Percentiles rank a stretch among this genome's conserved stretches.
Evolutionary conservation across 2,329 filamentous ascomycete genomes (phyloP).

Genomic region (Pseudogymnoascus sp.): DNA sequence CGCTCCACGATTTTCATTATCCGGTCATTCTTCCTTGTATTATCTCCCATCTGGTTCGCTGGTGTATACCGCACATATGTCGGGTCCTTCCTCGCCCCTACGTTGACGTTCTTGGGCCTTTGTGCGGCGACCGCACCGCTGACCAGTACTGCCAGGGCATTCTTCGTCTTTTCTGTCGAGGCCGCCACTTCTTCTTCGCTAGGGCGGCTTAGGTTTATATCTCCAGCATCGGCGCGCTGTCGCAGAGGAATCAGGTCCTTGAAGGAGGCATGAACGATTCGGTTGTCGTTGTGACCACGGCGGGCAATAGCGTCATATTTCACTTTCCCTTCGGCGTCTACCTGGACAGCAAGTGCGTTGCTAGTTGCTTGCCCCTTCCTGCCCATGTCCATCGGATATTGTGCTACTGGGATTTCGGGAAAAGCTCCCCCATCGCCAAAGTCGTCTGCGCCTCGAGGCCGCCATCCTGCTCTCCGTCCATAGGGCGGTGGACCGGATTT

Average conservation of each 20-base stretch:
- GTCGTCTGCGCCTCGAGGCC: constrained; percentile 79
- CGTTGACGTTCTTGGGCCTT: constrained; percentile 90
- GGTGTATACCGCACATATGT: constrained; percentile 96
- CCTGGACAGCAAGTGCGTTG: constrained; percentile 87
- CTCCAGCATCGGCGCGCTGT: constrained; percentile 85
- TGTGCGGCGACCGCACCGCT: constrained; percentile 81
- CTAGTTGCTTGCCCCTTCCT: constrained; percentile 61
- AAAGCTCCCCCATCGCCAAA: constrained; percentile 96
- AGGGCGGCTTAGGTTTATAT: constrained; percentile 78
- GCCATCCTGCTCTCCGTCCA: constrained; percentile 80
- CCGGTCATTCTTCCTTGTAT: constrained; percentile 75
- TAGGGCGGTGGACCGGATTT: constrained; percentile 80
- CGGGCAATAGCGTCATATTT: constrained; percentile 94
- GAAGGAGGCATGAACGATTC: constrained; percentile 90
- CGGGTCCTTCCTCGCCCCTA: constrained; percentile 69
- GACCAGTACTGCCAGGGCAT: constrained; percentile 73
- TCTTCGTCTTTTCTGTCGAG: constrained; percentile 80
- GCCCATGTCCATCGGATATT: constrained; percentile 95
- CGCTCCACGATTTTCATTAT: constrained; percentile 98
- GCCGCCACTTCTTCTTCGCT: constrained; percentile 75
- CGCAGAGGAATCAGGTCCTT: constrained; percentile 92
- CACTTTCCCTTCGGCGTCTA: constrained; percentile 84
- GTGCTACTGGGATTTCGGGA: constrained; percentile 84
- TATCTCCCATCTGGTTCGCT: constrained; percentile 91
- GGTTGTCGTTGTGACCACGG: constrained; percentile 73